Base-by-base conservation (phyloP, 768 basidiomycete species). In the Exidia glandulosa region DNA sequence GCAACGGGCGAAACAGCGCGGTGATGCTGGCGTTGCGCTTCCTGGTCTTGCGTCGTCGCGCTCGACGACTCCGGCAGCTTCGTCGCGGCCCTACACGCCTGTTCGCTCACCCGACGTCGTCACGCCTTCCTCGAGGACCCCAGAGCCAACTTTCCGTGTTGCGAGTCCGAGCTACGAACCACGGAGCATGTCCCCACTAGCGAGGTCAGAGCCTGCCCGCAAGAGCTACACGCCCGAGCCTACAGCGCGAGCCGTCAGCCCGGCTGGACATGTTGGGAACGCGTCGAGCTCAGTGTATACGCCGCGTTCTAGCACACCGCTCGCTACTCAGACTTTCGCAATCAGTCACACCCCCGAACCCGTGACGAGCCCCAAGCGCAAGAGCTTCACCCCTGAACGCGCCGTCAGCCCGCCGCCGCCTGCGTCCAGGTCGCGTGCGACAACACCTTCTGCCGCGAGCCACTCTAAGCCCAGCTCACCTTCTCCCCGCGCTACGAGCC, bases 21-120 rank as follows among this genome's bases (percentile, higher is more conserved):
- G 37, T 30, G 36, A 19, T 79, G 85, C 16, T 86, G 86, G 54
- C 23, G 73, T 89, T 56, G 88, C 87, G 12, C 82, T 90, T 82
- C 86, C 86, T 7, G 88, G 88, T 2, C 79, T 90, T 77, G 74
- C 74, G 14, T 66, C 62, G 5, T n/a, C 25, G 25, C 50, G 41
- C 41, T 45, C 41, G 7, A 45, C 41, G 19, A 45, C 41, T 14
- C 41, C 41, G 41, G n/a, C n/a, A n/a, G n/a, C n/a, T n/a, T 37
- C 36, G 36, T 45, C 41, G 41, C 41, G 41, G 1, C 19, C 41
- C 6, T 45, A 19, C 41, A 45, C 41, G 10, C 41, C 41, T 12
- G 41, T 19, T 2, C 41, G 19, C 6, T 19, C 10, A 45, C 41
- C 2, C 41, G 19, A 3, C 41, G 23, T 25, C 6, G 19, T 3